These are phyloP conservation scores for Conringia planisiliqua DNA, from an alignment of 345 rosid species.

Conservation along the genomic window DNA sequence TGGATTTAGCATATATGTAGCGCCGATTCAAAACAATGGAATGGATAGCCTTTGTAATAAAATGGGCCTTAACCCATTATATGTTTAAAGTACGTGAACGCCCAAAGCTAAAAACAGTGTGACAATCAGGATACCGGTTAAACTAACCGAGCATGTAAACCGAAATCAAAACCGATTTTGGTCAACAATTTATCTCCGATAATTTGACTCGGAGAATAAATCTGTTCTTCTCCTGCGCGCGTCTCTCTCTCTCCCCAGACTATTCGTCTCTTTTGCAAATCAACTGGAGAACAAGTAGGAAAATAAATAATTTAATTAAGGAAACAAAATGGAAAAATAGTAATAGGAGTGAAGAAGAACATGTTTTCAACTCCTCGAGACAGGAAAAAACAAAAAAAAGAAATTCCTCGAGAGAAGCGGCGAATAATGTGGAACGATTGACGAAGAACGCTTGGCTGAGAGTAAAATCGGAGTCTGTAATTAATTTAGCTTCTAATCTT, in stretches of 20 bases:
- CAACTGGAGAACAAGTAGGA: background rate
- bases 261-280: background rate
- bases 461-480: constrained; percentile 11
- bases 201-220: background rate
- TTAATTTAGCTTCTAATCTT: background rate
- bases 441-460: constrained; percentile 33
- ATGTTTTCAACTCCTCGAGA: constrained; percentile 24
- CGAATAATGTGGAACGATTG: constrained; percentile 26
- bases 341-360: background rate
- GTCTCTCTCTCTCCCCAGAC: background rate
- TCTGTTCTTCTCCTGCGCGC: constrained; percentile 7
- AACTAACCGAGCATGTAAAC: background rate
- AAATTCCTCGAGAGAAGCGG: constrained; percentile 21
- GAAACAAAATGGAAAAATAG: background rate
- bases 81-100: no score
- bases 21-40: background rate
- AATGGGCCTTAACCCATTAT: no score
- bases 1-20: background rate
- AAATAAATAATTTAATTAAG: background rate
- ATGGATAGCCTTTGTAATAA: background rate
- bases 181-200: background rate
- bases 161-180: background rate
- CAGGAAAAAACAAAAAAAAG: no score
- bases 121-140: background rate
- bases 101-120: no score